These are phyloP conservation scores for Fusarium armeniacum DNA, from an alignment of 2,329 filamentous ascomycete species.

Conservation along the genomic window DNA sequence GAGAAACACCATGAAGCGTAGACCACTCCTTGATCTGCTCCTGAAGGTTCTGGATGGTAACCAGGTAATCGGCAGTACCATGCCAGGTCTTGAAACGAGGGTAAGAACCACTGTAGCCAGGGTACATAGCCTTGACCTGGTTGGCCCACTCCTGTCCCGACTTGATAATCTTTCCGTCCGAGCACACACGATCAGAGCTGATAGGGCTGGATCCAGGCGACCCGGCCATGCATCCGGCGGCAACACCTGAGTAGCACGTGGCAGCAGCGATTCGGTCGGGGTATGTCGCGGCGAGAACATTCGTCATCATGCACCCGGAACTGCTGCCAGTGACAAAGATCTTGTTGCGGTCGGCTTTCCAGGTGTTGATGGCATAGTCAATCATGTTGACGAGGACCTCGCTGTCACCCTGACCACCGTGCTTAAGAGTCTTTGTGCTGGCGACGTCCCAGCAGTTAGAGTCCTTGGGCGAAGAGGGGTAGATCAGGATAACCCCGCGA, in stretches of 20 bases:
- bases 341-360: constrained; percentile 61
- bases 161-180: constrained; percentile 62
- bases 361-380: constrained; percentile 61
- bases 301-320: constrained; percentile 50
- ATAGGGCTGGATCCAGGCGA: constrained; percentile 52
- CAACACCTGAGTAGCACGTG: constrained; percentile 66
- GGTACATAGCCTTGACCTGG: constrained; percentile 62
- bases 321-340: constrained; percentile 62
- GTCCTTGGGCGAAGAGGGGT: constrained; percentile 57
- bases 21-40: constrained; percentile 70
- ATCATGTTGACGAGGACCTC: constrained; percentile 69
- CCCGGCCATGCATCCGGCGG: constrained; percentile 65
- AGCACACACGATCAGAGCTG: constrained; percentile 63
- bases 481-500: constrained; percentile 69
- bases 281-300: constrained; percentile 67
- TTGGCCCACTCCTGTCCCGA: constrained; percentile 60
- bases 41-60: constrained; percentile 67
- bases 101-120: constrained; percentile 62
- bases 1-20: background rate
- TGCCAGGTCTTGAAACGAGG: constrained; percentile 73
- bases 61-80: constrained; percentile 64
- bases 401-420: constrained; percentile 65
- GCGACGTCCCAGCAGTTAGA: constrained; percentile 72
- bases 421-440: constrained; percentile 63
- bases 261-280: constrained; percentile 68